Base-by-base conservation (phyloP, 768 basidiomycete genomes). In the Macrolepiota fuliginosa region DNA sequence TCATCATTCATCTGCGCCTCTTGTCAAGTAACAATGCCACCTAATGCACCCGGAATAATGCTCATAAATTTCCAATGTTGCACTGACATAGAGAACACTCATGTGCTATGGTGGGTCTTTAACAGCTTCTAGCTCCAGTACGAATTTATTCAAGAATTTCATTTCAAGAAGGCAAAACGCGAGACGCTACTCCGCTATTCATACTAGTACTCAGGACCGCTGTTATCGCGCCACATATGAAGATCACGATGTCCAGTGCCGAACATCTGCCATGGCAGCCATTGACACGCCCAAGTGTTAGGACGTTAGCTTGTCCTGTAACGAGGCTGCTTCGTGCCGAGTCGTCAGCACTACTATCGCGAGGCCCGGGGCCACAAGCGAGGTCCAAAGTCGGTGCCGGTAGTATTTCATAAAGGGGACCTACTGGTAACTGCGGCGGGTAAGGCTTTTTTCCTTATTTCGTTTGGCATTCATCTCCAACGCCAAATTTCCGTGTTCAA, bases 401-500 rank as follows among this genome's bases (percentile, higher is more conserved):
- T 37, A 35, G 32, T 37, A 50, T 50, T 49, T 47, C 47, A 50
- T 49, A 35, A 17, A 42, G 15, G n/a, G 29, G 19, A 55, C 12
- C 25, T 24, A 49, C 4, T 22, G 36, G 22, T 24, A 29, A 24
- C 9, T 15, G 32, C 46, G 17, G 32, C 46, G 17, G 42, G 56
- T 40, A 59, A 40, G 58, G 37, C 39, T 25, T 42, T 59, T 58
- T 59, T n/a, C 51, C 29, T 52, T 37, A 42, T 42, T 39, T 51
- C 32, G 49, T 39, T 32, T 51, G 58, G 22, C 24, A 25, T 35
- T 51, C 29, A 25, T 32, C 51, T 40, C 40, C 40, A 40, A 54
- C 5, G 35, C 51, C 59, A 46, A 22, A 5, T 42, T 32, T 15
- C 54, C 51, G 51, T 39, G 29, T 42, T 24, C 40, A 36, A 53